Evolutionary conservation across 2,329 filamentous ascomycete genomes (phyloP).

Genomic region (Aspergillus neotritici): DNA sequence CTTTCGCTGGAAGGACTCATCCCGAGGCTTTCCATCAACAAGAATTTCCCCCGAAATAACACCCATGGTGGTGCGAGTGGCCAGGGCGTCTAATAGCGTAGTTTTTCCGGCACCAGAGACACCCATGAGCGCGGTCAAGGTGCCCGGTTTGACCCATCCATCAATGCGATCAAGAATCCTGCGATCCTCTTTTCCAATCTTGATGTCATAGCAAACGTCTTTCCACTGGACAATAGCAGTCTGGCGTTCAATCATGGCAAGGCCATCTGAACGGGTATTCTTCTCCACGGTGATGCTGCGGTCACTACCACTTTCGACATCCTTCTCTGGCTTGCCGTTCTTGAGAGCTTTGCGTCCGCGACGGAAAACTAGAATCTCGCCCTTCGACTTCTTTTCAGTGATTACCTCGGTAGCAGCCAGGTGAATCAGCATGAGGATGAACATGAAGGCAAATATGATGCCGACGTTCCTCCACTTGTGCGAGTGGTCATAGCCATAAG

Average conservation of each 20-base stretch:
- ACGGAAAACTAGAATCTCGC: slow-evolving; percentile 11
- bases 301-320: slow-evolving; percentile 2
- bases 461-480: slow-evolving; percentile 65
- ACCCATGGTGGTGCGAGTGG: slow-evolving; percentile 53
- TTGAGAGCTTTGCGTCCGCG: slow-evolving; percentile 3
- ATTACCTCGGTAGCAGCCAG: slow-evolving; percentile 39
- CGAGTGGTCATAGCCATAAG: slow-evolving; percentile 51
- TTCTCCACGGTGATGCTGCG: background rate
- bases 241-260: slow-evolving; percentile 37
- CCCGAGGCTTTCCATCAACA: slow-evolving; percentile 54
- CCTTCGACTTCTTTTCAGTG: slow-evolving; percentile 29
- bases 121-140: slow-evolving; percentile 53
- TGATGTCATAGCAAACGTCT: slow-evolving; percentile 70
- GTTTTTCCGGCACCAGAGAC: slow-evolving; percentile 58
- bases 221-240: slow-evolving; percentile 80
- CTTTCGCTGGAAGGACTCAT: slow-evolving; percentile 56
- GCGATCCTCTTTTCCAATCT: slow-evolving; percentile 65
- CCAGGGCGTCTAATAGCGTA: slow-evolving; percentile 53
- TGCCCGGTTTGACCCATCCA: slow-evolving; percentile 49
- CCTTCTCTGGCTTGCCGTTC: slow-evolving; percentile 1
- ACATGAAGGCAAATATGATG: slow-evolving; percentile 57
- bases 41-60: slow-evolving; percentile 61
- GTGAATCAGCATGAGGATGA: slow-evolving; percentile 55
- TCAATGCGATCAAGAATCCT: slow-evolving; percentile 51
- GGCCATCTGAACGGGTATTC: background rate